Base-by-base conservation (phyloP, 1,284 basidiomycete species). In the Leccinum pallidistipes region DNA sequence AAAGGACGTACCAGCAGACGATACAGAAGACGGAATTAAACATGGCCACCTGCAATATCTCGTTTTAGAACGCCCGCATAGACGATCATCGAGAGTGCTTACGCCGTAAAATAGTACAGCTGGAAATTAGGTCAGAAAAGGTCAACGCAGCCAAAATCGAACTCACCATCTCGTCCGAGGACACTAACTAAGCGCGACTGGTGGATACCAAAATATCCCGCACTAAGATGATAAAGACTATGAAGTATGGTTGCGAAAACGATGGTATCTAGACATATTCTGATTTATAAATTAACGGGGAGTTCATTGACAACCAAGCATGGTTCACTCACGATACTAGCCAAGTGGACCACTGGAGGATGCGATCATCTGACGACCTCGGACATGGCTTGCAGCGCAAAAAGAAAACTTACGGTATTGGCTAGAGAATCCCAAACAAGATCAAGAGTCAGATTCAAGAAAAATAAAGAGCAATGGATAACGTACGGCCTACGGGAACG, bases 101-200 rank as follows among this genome's bases (percentile, higher is more conserved):
- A 71, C 63, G 14, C 55, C 3, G 49, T 69, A 72, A 40, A 71
- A 73, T 11, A 64, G 29, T 2, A 63, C 1, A 3, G 66, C 70
- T 71, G 27, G 0, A 32, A 14, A 4, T 38, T 12, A 3, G 9
- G 24, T 62, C 24, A 61, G 55, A 40, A 45, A 50, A 27, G 16
- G 49, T 27, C 24, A 50, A 27, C 5, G 24, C 24, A 1, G 21
- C 4, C 2, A 9, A 3, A 12, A 27, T 11, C 24, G 2, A 24
- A 53, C 69, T 61, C 54, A 72, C 70, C 64, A 31, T 74, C 66
- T 50, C 64, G 61, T 14, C 49, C 49, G 24, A 71, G 71, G 31
- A 62, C 57, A 34, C 24, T 31, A 9, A 62, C 5, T 18, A 72
- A 34, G 3, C 8, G 50, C 3, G 68, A 73, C 3, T 57, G 54